phyloP scores from a whole-genome alignment of 176 grass and related monocot species.

The Oryza meyeriana region DNA sequence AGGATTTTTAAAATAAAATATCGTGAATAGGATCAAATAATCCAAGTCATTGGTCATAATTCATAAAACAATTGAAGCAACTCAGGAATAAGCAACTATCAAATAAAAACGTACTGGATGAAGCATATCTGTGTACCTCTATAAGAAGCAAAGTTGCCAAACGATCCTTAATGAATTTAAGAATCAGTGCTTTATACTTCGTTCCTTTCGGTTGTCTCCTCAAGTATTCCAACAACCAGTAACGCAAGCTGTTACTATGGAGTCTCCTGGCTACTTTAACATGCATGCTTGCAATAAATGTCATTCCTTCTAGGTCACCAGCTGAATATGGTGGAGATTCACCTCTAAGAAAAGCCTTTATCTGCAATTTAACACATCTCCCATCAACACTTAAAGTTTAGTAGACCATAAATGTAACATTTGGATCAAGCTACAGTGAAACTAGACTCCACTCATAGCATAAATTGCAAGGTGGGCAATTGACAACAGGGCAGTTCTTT shows the following conservation, averaged over 20 bases:
- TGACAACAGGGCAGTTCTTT: background rate
- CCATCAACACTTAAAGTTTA: conserved; percentile 5
- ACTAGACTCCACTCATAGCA: conserved; percentile 20
- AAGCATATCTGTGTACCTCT: conserved; percentile 56
- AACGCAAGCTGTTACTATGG: conserved; percentile 66
- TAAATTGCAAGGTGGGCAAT: background rate
- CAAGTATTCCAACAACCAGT: conserved; percentile 93
- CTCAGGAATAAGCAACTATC: background rate
- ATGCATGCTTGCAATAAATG: conserved; percentile 79
- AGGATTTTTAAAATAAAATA: background rate
- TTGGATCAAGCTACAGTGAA: conserved; percentile 18
- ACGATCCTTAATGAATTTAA: conserved; percentile 76
- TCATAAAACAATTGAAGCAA: background rate
- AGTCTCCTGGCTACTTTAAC: conserved; percentile 75
- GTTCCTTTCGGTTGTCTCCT: conserved; percentile 70
- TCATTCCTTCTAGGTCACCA: conserved; percentile 74
- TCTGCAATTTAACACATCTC: conserved; percentile 39
- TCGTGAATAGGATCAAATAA: background rate
- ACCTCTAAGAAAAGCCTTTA: conserved; percentile 92
- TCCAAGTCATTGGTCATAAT: background rate
- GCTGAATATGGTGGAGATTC: conserved; percentile 73
- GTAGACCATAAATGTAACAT: background rate
- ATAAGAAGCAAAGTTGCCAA: conserved; percentile 68
- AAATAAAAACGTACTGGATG: conserved; percentile 5
- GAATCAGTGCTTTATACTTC: conserved; percentile 66